These are phyloP conservation scores for Pleurozium schreberi DNA, from an alignment of 225 moss, liverwort and hornwort species.

Conservation along the genomic window DNA sequence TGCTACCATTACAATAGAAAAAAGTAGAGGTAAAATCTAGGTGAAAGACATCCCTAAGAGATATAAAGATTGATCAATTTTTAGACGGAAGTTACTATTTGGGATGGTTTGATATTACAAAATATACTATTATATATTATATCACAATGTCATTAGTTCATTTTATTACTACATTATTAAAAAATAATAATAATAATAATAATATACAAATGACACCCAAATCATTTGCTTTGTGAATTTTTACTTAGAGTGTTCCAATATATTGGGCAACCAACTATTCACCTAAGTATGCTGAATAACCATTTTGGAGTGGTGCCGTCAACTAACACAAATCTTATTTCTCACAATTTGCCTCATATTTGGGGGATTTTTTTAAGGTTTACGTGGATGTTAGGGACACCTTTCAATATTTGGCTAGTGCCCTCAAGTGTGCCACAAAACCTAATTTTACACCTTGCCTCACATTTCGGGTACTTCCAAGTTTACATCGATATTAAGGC, in stretches of 20 bases:
- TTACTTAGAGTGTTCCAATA: neutral
- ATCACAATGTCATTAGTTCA: too few species aligned
- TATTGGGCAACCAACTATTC: accelerated
- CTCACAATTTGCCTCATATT: neutral
- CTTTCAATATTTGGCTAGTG: neutral
- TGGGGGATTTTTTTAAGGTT: accelerated
- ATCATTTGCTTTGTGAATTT: neutral
- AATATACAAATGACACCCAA: neutral
- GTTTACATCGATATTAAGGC: accelerated
- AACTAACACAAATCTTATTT: too few species aligned
- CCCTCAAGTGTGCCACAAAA: accelerated
- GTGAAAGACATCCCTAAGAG: neutral
- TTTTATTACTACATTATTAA: neutral
- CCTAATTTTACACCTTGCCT: neutral
- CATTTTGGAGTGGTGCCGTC: neutral
- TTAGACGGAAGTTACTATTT: neutral
- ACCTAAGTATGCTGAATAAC: too few species aligned
- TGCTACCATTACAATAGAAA: accelerated
- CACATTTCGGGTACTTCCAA: neutral
- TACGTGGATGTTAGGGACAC: neutral
- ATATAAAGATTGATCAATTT: neutral
- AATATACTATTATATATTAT: neutral
- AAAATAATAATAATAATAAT: neutral
- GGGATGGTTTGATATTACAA: too few species aligned
- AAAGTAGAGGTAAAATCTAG: accelerated